Evolutionary conservation across 2,329 filamentous ascomycete species (phyloP).

Genomic region (Claviceps capensis): DNA sequence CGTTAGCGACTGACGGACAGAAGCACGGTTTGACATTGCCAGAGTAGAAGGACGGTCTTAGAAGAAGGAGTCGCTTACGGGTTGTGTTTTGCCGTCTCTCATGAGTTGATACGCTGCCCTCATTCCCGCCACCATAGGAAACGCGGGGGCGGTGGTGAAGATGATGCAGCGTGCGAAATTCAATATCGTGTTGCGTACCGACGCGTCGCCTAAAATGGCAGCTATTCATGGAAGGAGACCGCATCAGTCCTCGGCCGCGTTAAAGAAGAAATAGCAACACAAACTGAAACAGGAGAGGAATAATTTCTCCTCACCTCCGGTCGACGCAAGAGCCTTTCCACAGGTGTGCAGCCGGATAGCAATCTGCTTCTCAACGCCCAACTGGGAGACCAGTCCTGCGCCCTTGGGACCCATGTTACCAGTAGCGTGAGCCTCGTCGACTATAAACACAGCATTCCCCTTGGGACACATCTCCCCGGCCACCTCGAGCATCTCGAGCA

Average conservation of each 20-base stretch:
- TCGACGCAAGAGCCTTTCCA: constrained; percentile 34
- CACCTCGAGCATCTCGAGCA: constrained; percentile 21
- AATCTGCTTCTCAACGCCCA: constrained; percentile 35
- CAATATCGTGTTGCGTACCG: constrained; percentile 9
- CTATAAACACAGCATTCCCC: constrained; percentile 32
- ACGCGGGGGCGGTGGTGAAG: constrained; percentile 11
- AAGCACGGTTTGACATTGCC: not conserved
- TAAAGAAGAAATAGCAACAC: not conserved
- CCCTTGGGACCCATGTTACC: constrained; percentile 36
- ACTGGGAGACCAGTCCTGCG: constrained; percentile 31
- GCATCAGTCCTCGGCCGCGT: not conserved
- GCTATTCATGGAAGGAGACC: constrained; percentile 3
- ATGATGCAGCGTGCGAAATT: constrained; percentile 10
- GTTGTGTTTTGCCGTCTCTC: constrained; percentile 3
- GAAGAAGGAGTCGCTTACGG: constrained; percentile 1
- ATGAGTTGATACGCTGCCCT: constrained; percentile 10
- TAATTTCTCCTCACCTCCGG: constrained; percentile 14
- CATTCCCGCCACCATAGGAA: constrained; percentile 11
- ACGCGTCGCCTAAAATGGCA: constrained; percentile 9
- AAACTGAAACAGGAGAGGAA: not conserved
- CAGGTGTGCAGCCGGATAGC: constrained; percentile 37
- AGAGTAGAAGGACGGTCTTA: not conserved
- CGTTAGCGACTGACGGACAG: not conserved
- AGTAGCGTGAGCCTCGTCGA: constrained; percentile 35
- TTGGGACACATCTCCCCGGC: constrained; percentile 18